Evolutionary conservation across 805 yeast species (phyloP).

Genomic region (Cyberlindnera lachancei): DNA sequence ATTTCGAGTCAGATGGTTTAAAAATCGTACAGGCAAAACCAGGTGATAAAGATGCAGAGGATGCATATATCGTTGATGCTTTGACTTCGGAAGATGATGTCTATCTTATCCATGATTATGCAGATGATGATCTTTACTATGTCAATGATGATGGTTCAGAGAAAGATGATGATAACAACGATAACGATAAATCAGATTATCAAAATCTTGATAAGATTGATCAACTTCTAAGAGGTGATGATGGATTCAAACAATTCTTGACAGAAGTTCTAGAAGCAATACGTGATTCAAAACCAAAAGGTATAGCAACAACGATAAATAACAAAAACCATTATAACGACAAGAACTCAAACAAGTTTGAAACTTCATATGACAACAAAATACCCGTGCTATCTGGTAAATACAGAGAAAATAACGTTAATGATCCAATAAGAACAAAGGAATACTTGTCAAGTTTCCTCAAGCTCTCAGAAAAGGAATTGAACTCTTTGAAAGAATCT

Average conservation of each 20-base stretch:
- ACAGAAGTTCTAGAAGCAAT: constrained; percentile 13
- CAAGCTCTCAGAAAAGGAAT: constrained; percentile 11
- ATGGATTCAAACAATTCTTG: constrained; percentile 13
- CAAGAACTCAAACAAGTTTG: constrained; percentile 9
- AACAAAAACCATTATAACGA: constrained; percentile 18
- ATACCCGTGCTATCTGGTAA: constrained; percentile 21
- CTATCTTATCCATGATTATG: constrained; percentile 9
- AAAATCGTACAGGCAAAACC: constrained; percentile 10
- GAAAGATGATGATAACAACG: too few species aligned
- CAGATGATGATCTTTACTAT: constrained; percentile 16
- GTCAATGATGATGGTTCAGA: too few species aligned
- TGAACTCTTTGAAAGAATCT: constrained; percentile 10
- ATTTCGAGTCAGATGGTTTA: constrained; percentile 5
- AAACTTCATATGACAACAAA: constrained; percentile 11
- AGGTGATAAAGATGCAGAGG: constrained; percentile 5
- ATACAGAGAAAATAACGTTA: constrained; percentile 17
- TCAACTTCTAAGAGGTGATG: constrained; percentile 5
- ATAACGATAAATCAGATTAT: too few species aligned
- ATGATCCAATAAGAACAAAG: constrained; percentile 20
- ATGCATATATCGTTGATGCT: constrained; percentile 2
- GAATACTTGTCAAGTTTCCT: constrained; percentile 16
- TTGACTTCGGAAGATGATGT: constrained; percentile 4
- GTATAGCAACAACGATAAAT: constrained; percentile 14
- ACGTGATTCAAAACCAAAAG: constrained; percentile 12
- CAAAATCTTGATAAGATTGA: constrained; percentile 8